Percentiles rank a stretch among this genome's conserved stretches.
These are phyloP conservation scores for Dillenia turbinata DNA, from an alignment of 164 flowering plant species.

Conservation along the genomic window DNA sequence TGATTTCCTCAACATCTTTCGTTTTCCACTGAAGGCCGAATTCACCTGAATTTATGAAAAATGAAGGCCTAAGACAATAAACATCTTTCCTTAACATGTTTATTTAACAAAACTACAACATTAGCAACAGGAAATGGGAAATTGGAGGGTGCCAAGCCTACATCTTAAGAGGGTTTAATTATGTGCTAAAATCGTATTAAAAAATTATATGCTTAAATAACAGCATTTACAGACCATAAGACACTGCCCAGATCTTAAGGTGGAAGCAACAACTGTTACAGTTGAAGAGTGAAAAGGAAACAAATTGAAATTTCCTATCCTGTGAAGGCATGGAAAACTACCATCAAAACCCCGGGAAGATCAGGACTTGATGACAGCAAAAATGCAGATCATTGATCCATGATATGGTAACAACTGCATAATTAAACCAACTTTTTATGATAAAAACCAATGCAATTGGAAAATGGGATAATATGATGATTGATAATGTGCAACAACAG, in stretches of 20 bases:
- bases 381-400: background rate
- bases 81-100: background rate
- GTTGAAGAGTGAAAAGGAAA: too few relatives aligned
- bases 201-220: background rate
- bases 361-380: background rate
- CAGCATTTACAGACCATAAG: too few relatives aligned
- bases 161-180: too few relatives aligned
- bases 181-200: background rate
- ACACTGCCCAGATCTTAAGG: too few relatives aligned
- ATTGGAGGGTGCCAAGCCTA: too few relatives aligned
- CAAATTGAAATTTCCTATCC: too few relatives aligned
- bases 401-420: background rate
- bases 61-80: background rate
- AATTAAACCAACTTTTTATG: background rate
- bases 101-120: background rate
- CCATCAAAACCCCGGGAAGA: background rate
- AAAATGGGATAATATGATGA: background rate
- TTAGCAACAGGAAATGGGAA: background rate
- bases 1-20: conserved; percentile 85
- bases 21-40: conserved; percentile 89
- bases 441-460: background rate
- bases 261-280: too few relatives aligned
- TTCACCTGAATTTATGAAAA: conserved; percentile 42
- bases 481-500: too few relatives aligned
- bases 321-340: too few relatives aligned